Evolutionary conservation across 257 asterid species (phyloP), one percentile per base, ranked within the genome.

Genomic region (Primulina tabacum): DNA sequence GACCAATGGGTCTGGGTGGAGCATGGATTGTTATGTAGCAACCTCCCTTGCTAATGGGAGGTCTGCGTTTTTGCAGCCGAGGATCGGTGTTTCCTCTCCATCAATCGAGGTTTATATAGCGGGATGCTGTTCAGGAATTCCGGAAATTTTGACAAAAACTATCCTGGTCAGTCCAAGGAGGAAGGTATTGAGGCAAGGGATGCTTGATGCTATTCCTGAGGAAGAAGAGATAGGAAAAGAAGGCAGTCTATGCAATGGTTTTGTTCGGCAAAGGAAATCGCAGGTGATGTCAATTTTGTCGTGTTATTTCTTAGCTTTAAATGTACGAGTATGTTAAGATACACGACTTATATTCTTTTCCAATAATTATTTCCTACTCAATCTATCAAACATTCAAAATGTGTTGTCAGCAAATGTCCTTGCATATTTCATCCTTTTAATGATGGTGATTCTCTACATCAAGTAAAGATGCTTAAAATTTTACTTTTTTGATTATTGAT

Each of bases 71-170:
- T 72, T 83, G 40, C 89, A 86, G 78, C 82, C 85, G 8, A 82
- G 61, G 76, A 55, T 78, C 18, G 88, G 91, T 53, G 61, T 71
- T 64, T 79, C 67, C 52, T 85, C 88, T 1, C 92, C 96, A 2
- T 71, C 90, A 5, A 77, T 89, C 59, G 96, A 89, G 85, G 97
- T 91, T 50, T 88, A 88, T 71, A 78, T 90, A 62, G 96, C 92
- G 0, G 96, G 96, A 1, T 84, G 96, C 67, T 90, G 95, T 69
- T 90, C 92, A 1, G 84, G 95, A 7, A 57, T 68, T 62, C 92
- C 92, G 3, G 88, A 84, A 68, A 90, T 90, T 66, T 76, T 90
- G 80, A 84, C 89, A 0, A 88, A 82, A 77, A 86, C 73, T 55
- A 79, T 84, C 64, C 76, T 78, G 75, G 72, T 82, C 64, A 88